Evolutionary conservation across 164 flowering plant genomes (phyloP), one percentile per base, ranked within the genome.

Genomic region (Paratinospora sagittata): DNA sequence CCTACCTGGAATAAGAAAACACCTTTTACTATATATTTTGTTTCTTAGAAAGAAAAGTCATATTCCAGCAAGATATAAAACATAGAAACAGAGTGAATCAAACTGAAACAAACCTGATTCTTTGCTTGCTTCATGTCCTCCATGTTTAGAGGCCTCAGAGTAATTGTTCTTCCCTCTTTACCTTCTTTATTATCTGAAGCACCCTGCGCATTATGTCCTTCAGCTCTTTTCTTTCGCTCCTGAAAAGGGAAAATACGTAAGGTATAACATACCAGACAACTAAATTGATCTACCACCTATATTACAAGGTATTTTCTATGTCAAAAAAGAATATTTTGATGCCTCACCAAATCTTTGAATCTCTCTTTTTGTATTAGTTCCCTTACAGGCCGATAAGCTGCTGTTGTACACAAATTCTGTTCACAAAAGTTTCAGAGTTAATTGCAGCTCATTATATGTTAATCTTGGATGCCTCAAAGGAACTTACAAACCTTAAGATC

Each of bases 301-400:
- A 8, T 21, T 21, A 21, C 9, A 58, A 58, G 24, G 1, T 58
- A 58, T 17, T 49, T 17, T 12, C 39, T 8, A 36, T 3, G 3
- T 36, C n/a, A 49, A 3, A 49, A 49, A 17, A 49, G 27, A 41
- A 39, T 13, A 76, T 30, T 55, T 57, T 41, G 67, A 26, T 23
- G 8, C 14, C 16, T n/a, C 63, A 57, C 98, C 89, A 75, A 65
- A 72, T 89, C 93, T 76, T 93, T 96, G 74, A 65, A 52, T 72
- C 86, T 86, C 81, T 96, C 98, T 78, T 87, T 85, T 76, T 92
- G 89, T 72, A 95, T 79, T n/a, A 95, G 79, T 81, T 92, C 99
- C 75, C 98, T 84, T 62, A 95, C 96, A 41, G 98, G 98, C 36
- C 96, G 83, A 82, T 96, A 96, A 47, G 99, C 98, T 27, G 99